phyloP scores from a whole-genome alignment of 176 grass and related monocot genomes.

The Oryza punctata region DNA sequence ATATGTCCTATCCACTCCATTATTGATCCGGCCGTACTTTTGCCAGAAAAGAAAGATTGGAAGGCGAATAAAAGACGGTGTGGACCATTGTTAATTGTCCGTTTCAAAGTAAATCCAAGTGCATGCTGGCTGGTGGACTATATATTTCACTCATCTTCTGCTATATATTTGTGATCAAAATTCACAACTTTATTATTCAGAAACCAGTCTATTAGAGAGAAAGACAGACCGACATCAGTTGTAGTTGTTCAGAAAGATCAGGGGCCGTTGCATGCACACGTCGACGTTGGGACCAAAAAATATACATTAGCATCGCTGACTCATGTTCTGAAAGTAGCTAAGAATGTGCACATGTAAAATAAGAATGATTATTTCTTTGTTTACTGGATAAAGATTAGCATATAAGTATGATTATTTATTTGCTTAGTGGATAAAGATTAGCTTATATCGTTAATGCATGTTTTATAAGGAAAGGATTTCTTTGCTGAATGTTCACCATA shows the following conservation, averaged over 20 bases:
- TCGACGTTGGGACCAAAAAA: neutral
- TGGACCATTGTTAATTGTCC: neutral
- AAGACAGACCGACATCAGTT: neutral
- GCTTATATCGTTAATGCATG: slow-evolving; percentile 8
- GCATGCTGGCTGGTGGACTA: neutral
- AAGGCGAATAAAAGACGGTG: neutral
- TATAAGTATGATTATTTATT: neutral
- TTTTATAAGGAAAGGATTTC: neutral
- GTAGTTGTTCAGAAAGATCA: neutral
- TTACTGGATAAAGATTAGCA: neutral
- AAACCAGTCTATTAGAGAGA: neutral
- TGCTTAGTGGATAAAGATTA: neutral
- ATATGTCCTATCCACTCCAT: neutral
- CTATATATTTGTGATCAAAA: neutral
- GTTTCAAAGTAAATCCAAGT: neutral
- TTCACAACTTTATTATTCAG: slow-evolving; percentile 1
- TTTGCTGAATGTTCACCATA: neutral
- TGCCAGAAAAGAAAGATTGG: neutral
- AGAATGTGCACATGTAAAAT: too few relatives aligned
- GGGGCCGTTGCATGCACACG: neutral
- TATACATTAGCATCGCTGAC: neutral
- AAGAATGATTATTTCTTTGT: neutral
- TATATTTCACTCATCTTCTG: neutral
- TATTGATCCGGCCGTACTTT: slow-evolving; percentile 12
- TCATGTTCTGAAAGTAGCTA: neutral